Conservation (phyloP, 768 basidiomycete species). For the Russula compacta region DNA sequence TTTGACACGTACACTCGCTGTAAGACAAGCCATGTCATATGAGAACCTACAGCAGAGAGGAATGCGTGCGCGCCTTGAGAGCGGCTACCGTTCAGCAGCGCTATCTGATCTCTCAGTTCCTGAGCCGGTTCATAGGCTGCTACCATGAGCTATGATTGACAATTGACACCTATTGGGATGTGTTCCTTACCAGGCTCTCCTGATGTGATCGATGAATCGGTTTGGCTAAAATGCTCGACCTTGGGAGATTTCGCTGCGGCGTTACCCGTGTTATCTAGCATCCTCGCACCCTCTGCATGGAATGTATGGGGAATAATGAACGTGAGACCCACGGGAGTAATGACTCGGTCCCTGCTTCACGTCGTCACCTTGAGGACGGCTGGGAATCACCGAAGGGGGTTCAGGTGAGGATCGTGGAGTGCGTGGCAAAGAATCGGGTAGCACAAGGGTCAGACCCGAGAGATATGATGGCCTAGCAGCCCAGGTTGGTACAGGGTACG, state of each 20-base stretch:
- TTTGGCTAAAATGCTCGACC: background rate
- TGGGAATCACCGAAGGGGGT: background rate
- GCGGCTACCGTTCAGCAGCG: background rate
- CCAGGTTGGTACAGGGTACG: conserved; percentile 17
- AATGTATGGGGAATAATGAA: background rate
- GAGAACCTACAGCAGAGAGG: background rate
- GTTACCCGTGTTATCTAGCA: background rate
- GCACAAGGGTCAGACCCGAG: background rate
- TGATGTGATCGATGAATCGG: background rate
- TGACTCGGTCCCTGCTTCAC: background rate
- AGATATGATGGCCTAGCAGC: background rate
- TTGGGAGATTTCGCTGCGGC: background rate
- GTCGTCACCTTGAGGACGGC: background rate
- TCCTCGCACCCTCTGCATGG: background rate
- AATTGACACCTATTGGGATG: background rate
- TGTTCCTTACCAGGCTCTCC: conserved; percentile 1
- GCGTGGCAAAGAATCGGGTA: conserved; percentile 7
- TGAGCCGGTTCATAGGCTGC: conserved; percentile 6
- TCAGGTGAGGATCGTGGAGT: conserved; percentile 1
- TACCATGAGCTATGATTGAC: background rate
- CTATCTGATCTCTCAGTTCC: conserved; percentile 14
- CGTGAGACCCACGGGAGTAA: background rate
- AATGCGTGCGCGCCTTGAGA: background rate
- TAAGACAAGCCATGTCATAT: background rate
- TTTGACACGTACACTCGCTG: conserved; percentile 5